phyloP scores from a whole-genome alignment of 2,329 filamentous ascomycete species.

The Microdochium trichocladiopsis region DNA sequence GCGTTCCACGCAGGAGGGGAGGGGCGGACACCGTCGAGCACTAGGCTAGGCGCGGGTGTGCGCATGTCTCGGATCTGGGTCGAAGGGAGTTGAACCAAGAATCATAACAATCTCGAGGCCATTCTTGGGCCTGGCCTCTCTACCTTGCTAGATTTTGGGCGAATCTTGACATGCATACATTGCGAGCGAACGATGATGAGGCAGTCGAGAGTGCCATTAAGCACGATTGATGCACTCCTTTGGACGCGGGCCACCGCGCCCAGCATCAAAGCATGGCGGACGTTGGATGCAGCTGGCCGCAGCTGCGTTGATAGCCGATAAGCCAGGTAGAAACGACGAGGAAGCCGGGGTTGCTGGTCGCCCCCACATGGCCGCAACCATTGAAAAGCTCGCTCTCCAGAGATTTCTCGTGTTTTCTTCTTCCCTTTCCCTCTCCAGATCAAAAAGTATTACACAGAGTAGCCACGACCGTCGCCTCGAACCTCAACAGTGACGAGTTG shows the following conservation, averaged over 20 bases:
- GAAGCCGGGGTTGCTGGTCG: too few relatives aligned
- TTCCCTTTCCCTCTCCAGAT: slow-evolving; percentile 31
- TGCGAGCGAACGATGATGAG: too few relatives aligned
- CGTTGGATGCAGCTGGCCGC: neutral
- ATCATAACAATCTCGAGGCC: neutral
- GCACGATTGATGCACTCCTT: too few relatives aligned
- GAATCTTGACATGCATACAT: too few relatives aligned
- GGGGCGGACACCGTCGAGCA: neutral
- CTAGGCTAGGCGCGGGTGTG: neutral
- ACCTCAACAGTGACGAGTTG: slow-evolving; percentile 54
- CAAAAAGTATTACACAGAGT: slow-evolving; percentile 56
- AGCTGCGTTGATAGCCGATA: neutral
- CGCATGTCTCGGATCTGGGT: neutral
- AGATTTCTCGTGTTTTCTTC: neutral
- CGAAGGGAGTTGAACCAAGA: neutral
- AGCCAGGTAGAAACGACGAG: neutral
- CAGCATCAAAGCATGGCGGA: too few relatives aligned
- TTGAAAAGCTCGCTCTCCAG: neutral
- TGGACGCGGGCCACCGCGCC: too few relatives aligned
- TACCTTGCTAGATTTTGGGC: too few relatives aligned
- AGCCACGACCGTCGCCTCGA: slow-evolving; percentile 57
- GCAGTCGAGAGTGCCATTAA: too few relatives aligned
- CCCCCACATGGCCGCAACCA: neutral
- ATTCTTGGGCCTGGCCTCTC: too few relatives aligned
- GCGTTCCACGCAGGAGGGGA: neutral